phyloP scores from a whole-genome alignment of 192 early-diverging fungal genomes.

The Gigaspora rosea region DNA sequence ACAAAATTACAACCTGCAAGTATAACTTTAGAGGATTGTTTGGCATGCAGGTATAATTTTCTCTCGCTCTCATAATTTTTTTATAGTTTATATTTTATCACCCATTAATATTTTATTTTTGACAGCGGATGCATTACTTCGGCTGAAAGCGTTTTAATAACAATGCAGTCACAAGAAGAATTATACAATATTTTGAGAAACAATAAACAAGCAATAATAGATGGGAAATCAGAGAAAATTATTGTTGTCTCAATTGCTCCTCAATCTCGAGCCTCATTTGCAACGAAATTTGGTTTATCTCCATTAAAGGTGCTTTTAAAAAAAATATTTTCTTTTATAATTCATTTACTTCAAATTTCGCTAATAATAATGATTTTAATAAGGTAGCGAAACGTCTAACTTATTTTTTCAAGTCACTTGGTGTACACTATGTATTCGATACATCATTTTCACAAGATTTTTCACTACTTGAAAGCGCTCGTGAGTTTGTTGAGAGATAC shows the following conservation, averaged over 20 bases:
- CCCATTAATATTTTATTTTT: conserved; percentile 2
- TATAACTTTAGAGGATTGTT: conserved; percentile 94
- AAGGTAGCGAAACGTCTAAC: conserved; percentile 69
- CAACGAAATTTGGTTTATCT: conserved; percentile 77
- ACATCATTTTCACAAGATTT: conserved; percentile 89
- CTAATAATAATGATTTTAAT: neutral
- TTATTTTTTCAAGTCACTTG: conserved; percentile 76
- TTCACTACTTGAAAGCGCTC: conserved; percentile 76
- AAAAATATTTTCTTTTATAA: neutral
- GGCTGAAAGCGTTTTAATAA: conserved; percentile 91
- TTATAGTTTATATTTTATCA: neutral
- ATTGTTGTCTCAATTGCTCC: conserved; percentile 90
- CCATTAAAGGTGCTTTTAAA: conserved; percentile 47
- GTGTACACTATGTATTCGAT: conserved; percentile 87
- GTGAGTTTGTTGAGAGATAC: conserved; percentile 89
- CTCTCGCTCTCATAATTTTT: neutral
- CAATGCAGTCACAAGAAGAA: conserved; percentile 92
- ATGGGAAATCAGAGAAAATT: conserved; percentile 34
- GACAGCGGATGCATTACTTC: conserved; percentile 95
- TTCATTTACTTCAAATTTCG: neutral
- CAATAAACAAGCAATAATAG: conserved; percentile 54
- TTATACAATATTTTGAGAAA: conserved; percentile 66
- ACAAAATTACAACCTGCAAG: conserved; percentile 82
- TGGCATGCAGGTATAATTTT: conserved; percentile 85
- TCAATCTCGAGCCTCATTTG: conserved; percentile 88